These are phyloP conservation scores for Phaeosphaeria sp. DNA, from an alignment of 2,329 filamentous ascomycete genomes.

Conservation along the genomic window DNA sequence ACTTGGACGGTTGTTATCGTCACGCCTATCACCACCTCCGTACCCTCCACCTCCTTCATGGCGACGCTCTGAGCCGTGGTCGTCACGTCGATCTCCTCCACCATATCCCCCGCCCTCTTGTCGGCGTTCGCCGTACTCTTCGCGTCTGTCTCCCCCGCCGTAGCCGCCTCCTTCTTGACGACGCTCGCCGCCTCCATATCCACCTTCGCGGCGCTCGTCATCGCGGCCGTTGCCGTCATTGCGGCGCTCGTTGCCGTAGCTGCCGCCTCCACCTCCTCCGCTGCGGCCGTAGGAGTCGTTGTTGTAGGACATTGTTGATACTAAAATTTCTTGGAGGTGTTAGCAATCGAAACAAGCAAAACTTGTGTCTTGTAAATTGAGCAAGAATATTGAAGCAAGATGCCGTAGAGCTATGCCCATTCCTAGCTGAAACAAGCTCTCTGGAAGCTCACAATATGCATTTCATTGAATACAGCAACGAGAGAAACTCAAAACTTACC, in stretches of 20 bases:
- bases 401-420: too few species aligned
- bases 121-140: conserved; percentile 13
- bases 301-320: conserved; percentile 33
- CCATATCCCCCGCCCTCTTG: conserved; percentile 8
- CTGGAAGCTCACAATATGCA: too few species aligned
- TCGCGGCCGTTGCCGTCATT: conserved; percentile 18
- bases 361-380: too few species aligned
- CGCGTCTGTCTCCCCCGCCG: conserved; percentile 13
- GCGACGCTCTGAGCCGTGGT: conserved; percentile 5
- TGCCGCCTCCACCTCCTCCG: conserved; percentile 18
- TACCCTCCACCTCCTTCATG: conserved; percentile 9
- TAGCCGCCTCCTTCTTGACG: conserved; percentile 14
- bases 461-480: too few species aligned
- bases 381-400: too few species aligned
- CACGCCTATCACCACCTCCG: not conserved
- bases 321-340: not conserved
- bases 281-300: conserved; percentile 27
- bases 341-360: too few species aligned
- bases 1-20: conserved; percentile 1
- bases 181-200: conserved; percentile 19
- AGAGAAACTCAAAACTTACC: too few species aligned
- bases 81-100: conserved; percentile 5
- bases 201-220: conserved; percentile 12
- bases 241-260: conserved; percentile 25
- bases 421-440: too few species aligned